Conservation (phyloP, 2,329 filamentous ascomycete species). For the Ophiocordyceps camponoti-floridani region DNA sequence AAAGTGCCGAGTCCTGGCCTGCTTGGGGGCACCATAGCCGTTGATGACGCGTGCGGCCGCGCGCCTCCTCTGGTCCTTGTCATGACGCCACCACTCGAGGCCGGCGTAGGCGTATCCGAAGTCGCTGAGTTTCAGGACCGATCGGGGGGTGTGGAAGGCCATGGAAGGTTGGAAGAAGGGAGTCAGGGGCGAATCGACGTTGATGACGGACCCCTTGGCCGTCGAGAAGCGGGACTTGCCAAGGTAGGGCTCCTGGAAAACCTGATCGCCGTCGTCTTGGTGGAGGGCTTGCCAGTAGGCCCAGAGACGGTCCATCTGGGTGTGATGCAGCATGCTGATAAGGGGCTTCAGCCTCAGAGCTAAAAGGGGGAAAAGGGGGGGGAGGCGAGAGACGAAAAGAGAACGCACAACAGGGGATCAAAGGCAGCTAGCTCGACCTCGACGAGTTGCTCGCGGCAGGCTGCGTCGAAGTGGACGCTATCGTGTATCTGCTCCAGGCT, state of each 20-base stretch:
- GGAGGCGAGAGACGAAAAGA: no score
- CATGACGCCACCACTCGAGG: constrained; percentile 16
- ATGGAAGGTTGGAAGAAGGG: constrained; percentile 25
- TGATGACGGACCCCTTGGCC: constrained; percentile 18
- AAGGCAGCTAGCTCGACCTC: constrained; percentile 21
- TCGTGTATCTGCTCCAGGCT: constrained; percentile 27
- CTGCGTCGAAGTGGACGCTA: constrained; percentile 20
- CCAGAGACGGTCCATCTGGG: constrained; percentile 47
- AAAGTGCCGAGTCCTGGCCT: not conserved
- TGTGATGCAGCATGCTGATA: constrained; percentile 25
- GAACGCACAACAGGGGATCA: constrained; percentile 24
- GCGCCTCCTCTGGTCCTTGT: constrained; percentile 11
- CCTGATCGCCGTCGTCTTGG: constrained; percentile 11
- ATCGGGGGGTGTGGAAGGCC: constrained; percentile 18
- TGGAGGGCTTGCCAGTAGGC: constrained; percentile 31
- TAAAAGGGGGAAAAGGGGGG: no score
- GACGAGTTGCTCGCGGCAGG: constrained; percentile 21
- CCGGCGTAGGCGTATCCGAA: constrained; percentile 22
- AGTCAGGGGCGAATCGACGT: constrained; percentile 24
- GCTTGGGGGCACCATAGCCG: constrained; percentile 8
- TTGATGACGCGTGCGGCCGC: constrained; percentile 16
- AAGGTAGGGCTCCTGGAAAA: constrained; percentile 16
- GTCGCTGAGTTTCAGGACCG: constrained; percentile 14
- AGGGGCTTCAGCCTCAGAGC: no score
- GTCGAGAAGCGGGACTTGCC: constrained; percentile 21